A percentile compares a stretch with the other conserved stretches of the same genome.
These are phyloP conservation scores for Pseudodiploospora longispora DNA, from an alignment of 2,329 filamentous ascomycete species.

Conservation along the genomic window DNA sequence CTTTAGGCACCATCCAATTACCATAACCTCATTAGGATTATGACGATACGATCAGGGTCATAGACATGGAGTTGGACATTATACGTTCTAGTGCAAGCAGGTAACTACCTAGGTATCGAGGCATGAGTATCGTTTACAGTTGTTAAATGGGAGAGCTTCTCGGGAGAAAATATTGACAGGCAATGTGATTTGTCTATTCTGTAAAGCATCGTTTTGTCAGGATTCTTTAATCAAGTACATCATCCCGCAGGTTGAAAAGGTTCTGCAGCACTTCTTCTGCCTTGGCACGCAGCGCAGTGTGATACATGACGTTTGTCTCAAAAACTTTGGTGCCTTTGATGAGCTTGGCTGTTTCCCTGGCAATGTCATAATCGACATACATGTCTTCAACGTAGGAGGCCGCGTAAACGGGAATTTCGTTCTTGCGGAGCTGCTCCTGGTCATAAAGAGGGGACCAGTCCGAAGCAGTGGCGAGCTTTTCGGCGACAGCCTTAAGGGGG, in stretches of 20 bases:
- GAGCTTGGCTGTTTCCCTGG: slow-evolving; percentile 62
- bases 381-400: slow-evolving; percentile 81
- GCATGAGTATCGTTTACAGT: no score
- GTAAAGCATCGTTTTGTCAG: no score
- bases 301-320: slow-evolving; percentile 80
- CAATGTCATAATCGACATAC: slow-evolving; percentile 77
- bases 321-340: slow-evolving; percentile 74
- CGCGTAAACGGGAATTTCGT: slow-evolving; percentile 79
- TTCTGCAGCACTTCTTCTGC: slow-evolving; percentile 69
- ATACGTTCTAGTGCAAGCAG: no score
- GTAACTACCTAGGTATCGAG: no score
- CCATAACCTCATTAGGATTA: no score
- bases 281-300: slow-evolving; percentile 69
- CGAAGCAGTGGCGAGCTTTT: slow-evolving; percentile 57
- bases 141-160: no score
- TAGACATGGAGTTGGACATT: no score
- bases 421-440: slow-evolving; percentile 60
- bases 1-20: no score
- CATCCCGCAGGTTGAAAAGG: slow-evolving; percentile 70
- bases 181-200: no score
- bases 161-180: no score
- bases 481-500: slow-evolving; percentile 59
- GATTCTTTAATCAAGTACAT: slow-evolving; percentile 43
- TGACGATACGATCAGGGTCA: no score
- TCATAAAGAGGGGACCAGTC: slow-evolving; percentile 77